Evolutionary conservation across 768 basidiomycete species (phyloP).

Genomic region (Paxillus rubicundulus): DNA sequence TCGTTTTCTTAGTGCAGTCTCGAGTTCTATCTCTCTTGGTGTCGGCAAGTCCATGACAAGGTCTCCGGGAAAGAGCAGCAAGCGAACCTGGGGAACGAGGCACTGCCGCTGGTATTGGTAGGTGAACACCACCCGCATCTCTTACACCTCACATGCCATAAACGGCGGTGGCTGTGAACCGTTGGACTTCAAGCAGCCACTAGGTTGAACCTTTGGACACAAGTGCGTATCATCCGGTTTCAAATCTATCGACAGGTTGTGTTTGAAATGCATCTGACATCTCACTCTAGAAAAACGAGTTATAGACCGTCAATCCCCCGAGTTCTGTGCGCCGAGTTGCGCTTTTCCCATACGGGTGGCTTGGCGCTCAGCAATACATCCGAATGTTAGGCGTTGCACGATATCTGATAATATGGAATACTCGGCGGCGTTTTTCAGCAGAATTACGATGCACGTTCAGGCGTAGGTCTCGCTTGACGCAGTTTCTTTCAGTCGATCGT

Average conservation of each 20-base stretch:
- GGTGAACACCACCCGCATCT: slow-evolving; percentile 30
- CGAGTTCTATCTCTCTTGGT: slow-evolving; percentile 77
- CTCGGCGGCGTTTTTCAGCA: too few species aligned
- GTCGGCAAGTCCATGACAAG: slow-evolving; percentile 66
- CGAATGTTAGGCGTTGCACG: too few species aligned
- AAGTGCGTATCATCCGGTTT: too few species aligned
- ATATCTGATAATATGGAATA: too few species aligned
- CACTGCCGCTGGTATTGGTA: slow-evolving; percentile 24
- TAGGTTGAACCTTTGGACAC: too few species aligned
- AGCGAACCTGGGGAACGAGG: slow-evolving; percentile 14
- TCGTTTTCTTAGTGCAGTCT: slow-evolving; percentile 70
- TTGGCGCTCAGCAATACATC: too few species aligned
- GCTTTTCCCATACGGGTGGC: neutral
- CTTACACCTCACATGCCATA: slow-evolving; percentile 28
- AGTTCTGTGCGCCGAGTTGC: neutral
- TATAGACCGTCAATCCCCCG: neutral
- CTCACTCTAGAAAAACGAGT: neutral
- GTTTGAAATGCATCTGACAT: too few species aligned
- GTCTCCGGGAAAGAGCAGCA: slow-evolving; percentile 11
- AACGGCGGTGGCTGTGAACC: slow-evolving; percentile 32
- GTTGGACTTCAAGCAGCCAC: too few species aligned
- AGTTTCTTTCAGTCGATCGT: too few species aligned
- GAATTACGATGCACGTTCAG: too few species aligned
- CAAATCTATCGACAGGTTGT: neutral
- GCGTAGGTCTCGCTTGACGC: too few species aligned